These are phyloP conservation scores for Staphylotrichum tortipilum DNA, from an alignment of 495 filamentous ascomycete genomes.

Conservation along the genomic window DNA sequence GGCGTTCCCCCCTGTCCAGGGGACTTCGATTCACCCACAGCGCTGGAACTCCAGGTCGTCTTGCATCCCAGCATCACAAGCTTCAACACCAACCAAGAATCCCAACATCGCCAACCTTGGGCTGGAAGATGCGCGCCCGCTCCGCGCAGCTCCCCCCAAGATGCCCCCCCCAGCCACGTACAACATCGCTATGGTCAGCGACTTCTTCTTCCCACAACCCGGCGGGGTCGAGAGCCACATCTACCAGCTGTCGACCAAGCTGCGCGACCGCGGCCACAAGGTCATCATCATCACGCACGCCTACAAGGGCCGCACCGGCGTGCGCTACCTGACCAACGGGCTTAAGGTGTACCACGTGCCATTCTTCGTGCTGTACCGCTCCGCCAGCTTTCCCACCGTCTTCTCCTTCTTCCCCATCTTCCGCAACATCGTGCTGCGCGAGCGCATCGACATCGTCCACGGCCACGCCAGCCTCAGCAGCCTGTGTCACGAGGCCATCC, in stretches of 20 bases:
- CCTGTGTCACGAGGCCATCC: constrained; percentile 87
- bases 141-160: too few relatives aligned
- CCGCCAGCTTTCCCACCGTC: constrained; percentile 91
- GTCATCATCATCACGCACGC: constrained; percentile 96
- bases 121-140: too few relatives aligned
- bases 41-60: background rate
- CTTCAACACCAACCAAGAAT: too few relatives aligned
- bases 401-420: constrained; percentile 98
- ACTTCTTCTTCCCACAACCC: constrained; percentile 98
- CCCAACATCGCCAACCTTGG: too few relatives aligned
- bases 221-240: constrained; percentile 97
- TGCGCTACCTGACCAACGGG: constrained; percentile 96
- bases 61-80: too few relatives aligned
- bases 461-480: constrained; percentile 88
- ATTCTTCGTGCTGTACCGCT: constrained; percentile 90
- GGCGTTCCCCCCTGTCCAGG: too few relatives aligned
- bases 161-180: constrained; percentile 33
- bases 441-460: constrained; percentile 93
- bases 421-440: constrained; percentile 86
- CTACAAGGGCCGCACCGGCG: constrained; percentile 82
- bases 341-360: constrained; percentile 97
- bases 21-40: background rate
- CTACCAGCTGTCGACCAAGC: constrained; percentile 91
- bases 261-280: constrained; percentile 95
- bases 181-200: constrained; percentile 82